phyloP scores from a whole-genome alignment of 2,329 filamentous ascomycete species.

The Sclerotinia spermophila region DNA sequence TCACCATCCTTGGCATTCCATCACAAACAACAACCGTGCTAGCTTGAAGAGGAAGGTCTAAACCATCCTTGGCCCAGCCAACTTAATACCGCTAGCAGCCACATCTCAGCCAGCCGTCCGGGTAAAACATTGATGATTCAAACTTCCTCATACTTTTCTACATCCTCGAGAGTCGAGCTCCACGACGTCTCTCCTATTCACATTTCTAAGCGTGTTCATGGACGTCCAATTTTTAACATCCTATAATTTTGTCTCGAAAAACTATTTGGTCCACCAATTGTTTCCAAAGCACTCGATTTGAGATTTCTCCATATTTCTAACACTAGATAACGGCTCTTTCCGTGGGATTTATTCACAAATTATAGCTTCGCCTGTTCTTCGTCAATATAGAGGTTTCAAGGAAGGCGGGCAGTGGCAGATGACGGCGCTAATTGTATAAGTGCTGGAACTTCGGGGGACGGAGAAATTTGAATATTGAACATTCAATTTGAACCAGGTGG shows the following conservation, averaged over 20 bases:
- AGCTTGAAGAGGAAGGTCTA: not conserved
- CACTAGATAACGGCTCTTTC: not conserved
- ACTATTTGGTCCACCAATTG: not conserved
- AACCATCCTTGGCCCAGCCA: not conserved
- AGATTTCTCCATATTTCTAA: not conserved
- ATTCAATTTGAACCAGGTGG: not conserved
- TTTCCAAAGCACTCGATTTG: no score
- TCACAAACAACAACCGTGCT: not conserved
- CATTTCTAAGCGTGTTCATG: not conserved
- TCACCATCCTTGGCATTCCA: not conserved
- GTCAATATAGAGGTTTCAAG: not conserved
- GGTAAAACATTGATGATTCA: not conserved
- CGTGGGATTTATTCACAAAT: not conserved
- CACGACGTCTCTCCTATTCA: not conserved
- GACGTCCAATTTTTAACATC: not conserved
- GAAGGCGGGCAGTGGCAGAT: not conserved
- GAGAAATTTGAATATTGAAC: not conserved
- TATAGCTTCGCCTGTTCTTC: not conserved
- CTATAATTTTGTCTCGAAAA: not conserved
- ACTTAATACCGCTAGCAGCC: not conserved
- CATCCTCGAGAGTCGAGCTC: not conserved
- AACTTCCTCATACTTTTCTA: not conserved
- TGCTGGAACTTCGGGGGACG: fast-evolving
- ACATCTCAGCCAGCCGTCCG: not conserved
- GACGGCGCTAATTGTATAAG: not conserved